A percentile compares a stretch with the other conserved stretches of the same genome.
phyloP scores from a whole-genome alignment of 73 alveolate species.

The Symbiodinium pilosum region DNA sequence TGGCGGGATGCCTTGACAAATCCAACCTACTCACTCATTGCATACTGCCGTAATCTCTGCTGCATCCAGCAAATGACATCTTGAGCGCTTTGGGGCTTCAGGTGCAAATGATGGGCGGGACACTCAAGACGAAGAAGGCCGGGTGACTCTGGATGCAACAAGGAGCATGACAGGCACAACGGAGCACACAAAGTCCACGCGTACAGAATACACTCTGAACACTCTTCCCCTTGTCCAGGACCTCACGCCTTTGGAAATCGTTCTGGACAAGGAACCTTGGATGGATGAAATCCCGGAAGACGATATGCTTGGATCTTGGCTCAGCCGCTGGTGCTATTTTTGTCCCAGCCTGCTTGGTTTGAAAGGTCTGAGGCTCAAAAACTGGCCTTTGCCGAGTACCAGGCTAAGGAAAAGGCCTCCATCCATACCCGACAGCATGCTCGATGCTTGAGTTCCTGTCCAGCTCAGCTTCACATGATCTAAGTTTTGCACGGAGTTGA shows the following conservation, averaged over 20 bases:
- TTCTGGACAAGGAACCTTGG: slow-evolving; percentile 98
- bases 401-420: slow-evolving; percentile 70
- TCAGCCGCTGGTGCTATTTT: neutral
- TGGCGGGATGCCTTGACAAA: neutral
- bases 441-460: too few species aligned
- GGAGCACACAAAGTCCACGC: neutral
- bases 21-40: too few species aligned
- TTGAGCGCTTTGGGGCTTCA: neutral
- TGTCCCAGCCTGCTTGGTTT: neutral
- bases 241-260: slow-evolving; percentile 97
- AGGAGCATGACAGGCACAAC: neutral
- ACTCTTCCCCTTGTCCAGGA: slow-evolving; percentile 95
- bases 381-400: slow-evolving; percentile 67
- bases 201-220: too few species aligned
- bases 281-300: slow-evolving; percentile 98
- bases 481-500: neutral
- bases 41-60: neutral
- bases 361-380: slow-evolving; percentile 61
- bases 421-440: neutral
- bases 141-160: neutral
- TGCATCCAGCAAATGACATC: neutral
- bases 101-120: slow-evolving; percentile 98
- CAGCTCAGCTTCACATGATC: too few species aligned
- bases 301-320: slow-evolving; percentile 96
- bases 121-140: slow-evolving; percentile 97